A percentile compares a stretch with the other conserved stretches of the same genome.
Evolutionary conservation across 2,329 filamentous ascomycete species (phyloP).

Genomic region (Sporothrix sp.): DNA sequence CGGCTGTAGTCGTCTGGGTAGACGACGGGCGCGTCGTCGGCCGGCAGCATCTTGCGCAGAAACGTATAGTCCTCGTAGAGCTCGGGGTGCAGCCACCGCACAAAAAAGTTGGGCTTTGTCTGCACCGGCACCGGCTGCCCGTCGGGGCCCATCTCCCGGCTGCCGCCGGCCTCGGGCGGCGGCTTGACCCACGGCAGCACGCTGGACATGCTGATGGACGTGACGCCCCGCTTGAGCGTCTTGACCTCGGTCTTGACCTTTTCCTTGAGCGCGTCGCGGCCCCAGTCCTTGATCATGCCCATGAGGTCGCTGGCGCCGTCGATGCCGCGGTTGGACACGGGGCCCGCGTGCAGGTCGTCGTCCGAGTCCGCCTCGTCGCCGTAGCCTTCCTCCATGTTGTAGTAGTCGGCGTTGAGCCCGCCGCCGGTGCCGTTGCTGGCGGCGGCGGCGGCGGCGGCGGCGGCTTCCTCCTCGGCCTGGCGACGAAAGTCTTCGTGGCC

Average conservation of each 20-base stretch:
- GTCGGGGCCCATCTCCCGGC: background rate
- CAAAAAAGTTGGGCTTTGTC: constrained; percentile 35
- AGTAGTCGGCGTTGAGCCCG: constrained; percentile 24
- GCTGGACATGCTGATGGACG: constrained; percentile 19
- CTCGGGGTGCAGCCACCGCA: constrained; percentile 47
- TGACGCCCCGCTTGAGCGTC: no score
- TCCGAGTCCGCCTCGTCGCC: constrained; percentile 31
- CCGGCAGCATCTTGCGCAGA: constrained; percentile 36
- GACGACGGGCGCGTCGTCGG: constrained; percentile 2
- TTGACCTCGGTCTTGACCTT: constrained; percentile 22
- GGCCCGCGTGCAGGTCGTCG: constrained; percentile 22
- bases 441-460: background rate
- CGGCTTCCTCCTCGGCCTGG: constrained; percentile 2
- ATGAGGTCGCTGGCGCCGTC: constrained; percentile 23
- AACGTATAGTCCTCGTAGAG: constrained; percentile 51
- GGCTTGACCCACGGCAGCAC: constrained; percentile 10
- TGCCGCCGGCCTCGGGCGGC: background rate
- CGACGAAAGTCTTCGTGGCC: constrained; percentile 15
- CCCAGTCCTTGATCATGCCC: constrained; percentile 19
- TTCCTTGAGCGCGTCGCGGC: constrained; percentile 18
- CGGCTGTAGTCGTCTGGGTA: constrained; percentile 34
- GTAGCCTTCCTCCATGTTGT: constrained; percentile 23
- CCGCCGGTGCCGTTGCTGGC: background rate
- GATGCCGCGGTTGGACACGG: constrained; percentile 17
- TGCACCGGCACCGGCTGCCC: background rate